Base-by-base conservation (phyloP, 495 filamentous ascomycete genomes). In the Xylaria sp. region DNA sequence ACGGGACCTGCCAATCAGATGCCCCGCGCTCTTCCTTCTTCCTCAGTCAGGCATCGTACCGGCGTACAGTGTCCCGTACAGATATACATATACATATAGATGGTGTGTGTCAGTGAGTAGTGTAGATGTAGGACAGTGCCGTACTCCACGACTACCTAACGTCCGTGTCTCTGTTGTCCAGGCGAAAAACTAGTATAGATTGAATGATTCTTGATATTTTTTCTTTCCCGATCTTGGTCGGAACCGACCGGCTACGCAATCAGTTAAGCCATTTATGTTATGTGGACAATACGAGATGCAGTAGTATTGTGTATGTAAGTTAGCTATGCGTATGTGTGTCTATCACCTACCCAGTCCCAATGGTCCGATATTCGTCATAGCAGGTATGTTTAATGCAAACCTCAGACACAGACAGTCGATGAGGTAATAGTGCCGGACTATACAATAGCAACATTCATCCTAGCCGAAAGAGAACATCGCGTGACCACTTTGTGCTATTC, bases 401-500 rank as follows among this genome's bases (percentile, higher is more conserved):
- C 59, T 43, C 59, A 26, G 35, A 62, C 59, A 15, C 26, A 24
- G 58, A 58, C 53, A 14, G 31, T 6, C 58, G 58, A 61, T 61
- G 58, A 61, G 33, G 58, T 37, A 61, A 61, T 61, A 41, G 59
- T 62, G 29, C 37, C 14, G 59, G n/a, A n/a, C n/a, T n/a, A n/a
- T 62, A 43, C 33, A 59, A 19, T 12, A 37, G 35, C 14, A 62
- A 21, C 37, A 43, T 57, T n/a, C 48, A 31, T 44, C 24, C 52
- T 21, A 46, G 52, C 37, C 29, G 3, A 46, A 69, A 62, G 57
- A 26, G 68, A 21, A 31, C 5, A 61, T 62, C 55, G 68, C 58
- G 69, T 71, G 69, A 63, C 52, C 33, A 66, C 37, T n/a, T 46
- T 43, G 31, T 43, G 35, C 57, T 62, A 24, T 67, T 67, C 64